A percentile compares a stretch with the other conserved stretches of the same genome.
phyloP scores from a whole-genome alignment of 2,329 filamentous ascomycete genomes.

The Biscogniauxia sp. region DNA sequence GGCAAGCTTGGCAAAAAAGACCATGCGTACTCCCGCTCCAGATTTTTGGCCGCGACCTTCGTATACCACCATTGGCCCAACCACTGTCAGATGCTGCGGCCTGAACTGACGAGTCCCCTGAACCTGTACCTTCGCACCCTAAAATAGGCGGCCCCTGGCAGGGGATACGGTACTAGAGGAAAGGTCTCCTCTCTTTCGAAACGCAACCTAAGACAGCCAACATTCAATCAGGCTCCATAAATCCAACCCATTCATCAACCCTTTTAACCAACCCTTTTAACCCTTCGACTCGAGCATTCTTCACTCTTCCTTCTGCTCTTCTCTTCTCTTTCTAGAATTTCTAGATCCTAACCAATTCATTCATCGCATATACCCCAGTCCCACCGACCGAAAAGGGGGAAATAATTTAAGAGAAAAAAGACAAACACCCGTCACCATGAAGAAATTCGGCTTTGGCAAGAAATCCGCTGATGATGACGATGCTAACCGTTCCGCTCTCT shows the following conservation, averaged over 20 bases:
- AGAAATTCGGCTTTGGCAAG: slow-evolving; percentile 59
- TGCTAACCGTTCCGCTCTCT: slow-evolving; percentile 48
- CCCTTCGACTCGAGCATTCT: neutral
- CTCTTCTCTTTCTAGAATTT: slow-evolving; percentile 1
- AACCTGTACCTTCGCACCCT: slow-evolving; percentile 4
- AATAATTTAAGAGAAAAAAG: neutral
- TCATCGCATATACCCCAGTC: slow-evolving; percentile 8
- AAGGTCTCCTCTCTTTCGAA: slow-evolving; percentile 11
- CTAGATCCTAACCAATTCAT: neutral
- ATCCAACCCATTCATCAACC: slow-evolving; percentile 12
- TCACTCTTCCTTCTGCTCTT: neutral
- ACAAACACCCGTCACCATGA: slow-evolving; percentile 45
- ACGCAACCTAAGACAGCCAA: slow-evolving; percentile 26
- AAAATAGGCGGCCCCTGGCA: slow-evolving; percentile 7
- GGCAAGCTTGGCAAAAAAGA: too few relatives aligned
- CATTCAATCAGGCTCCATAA: slow-evolving; percentile 16
- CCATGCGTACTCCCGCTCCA: neutral
- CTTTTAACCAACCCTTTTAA: slow-evolving; percentile 12
- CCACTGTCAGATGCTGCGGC: neutral
- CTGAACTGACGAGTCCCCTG: slow-evolving; percentile 13
- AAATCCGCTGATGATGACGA: slow-evolving; percentile 52
- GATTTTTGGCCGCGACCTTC: too few relatives aligned
- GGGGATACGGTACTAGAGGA: neutral
- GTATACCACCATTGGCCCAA: neutral
- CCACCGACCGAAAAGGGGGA: neutral